Conservation (phyloP, 2,329 filamentous ascomycete genomes). For the Trichoderma afroharzianum region DNA sequence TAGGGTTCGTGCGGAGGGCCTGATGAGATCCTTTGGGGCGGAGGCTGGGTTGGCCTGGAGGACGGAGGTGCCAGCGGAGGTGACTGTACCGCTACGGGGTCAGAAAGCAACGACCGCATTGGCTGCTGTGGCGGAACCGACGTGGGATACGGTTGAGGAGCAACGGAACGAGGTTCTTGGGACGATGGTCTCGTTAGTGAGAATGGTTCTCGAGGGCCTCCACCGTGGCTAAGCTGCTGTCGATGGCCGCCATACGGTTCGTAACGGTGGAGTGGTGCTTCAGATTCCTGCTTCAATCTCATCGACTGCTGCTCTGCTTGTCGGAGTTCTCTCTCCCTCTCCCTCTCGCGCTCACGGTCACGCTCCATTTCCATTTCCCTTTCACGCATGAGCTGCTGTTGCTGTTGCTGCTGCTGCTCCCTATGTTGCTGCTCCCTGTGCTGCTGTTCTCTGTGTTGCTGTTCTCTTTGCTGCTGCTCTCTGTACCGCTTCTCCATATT, state of each 20-base stretch:
- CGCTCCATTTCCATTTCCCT: conserved; percentile 20
- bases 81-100: conserved; percentile 36
- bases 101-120: conserved; percentile 39
- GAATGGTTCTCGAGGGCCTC: conserved; percentile 39
- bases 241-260: conserved; percentile 41
- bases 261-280: conserved; percentile 41
- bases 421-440: conserved; percentile 21
- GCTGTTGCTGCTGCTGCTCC: conserved; percentile 19
- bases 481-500: conserved; percentile 32
- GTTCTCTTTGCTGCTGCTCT: conserved; percentile 21
- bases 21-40: conserved; percentile 35
- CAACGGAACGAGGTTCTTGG: conserved; percentile 42
- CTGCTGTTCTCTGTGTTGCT: conserved; percentile 20
- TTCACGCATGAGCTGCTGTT: conserved; percentile 8
- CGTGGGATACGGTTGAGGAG: conserved; percentile 31
- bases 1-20: conserved; percentile 32
- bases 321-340: conserved; percentile 30
- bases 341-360: conserved; percentile 22
- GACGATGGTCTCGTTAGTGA: conserved; percentile 37
- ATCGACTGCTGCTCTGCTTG: conserved; percentile 31
- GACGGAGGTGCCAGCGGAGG: conserved; percentile 38
- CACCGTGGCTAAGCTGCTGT: conserved; percentile 37
- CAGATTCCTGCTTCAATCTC: conserved; percentile 49
- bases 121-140: conserved; percentile 37
- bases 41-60: conserved; percentile 38